phyloP scores from a whole-genome alignment of 805 yeast species.

The Cyberlindnera saturnus region DNA sequence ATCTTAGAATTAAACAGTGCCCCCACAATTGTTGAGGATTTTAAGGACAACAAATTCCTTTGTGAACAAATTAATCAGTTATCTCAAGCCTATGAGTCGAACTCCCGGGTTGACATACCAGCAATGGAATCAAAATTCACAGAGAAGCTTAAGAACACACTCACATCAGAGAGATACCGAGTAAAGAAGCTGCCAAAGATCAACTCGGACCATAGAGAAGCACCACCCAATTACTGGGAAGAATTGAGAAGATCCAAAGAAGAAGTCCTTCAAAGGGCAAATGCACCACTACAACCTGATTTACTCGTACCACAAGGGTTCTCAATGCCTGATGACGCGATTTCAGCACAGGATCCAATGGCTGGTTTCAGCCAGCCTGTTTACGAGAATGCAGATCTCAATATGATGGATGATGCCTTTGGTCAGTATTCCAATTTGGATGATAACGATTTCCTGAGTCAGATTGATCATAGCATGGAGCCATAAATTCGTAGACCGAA shows the following conservation, averaged over 20 bases:
- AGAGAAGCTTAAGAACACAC: constrained; percentile 2
- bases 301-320: not conserved
- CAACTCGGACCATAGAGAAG: constrained; percentile 13
- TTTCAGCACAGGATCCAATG: not conserved
- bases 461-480: constrained; percentile 30
- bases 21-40: constrained; percentile 1
- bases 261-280: constrained; percentile 3
- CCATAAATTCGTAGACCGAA: constrained; percentile 4
- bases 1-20: constrained; percentile 10
- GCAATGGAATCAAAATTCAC: constrained; percentile 5
- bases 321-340: not conserved
- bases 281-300: constrained; percentile 1
- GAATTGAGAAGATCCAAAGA: constrained; percentile 13
- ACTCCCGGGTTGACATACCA: constrained; percentile 1
- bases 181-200: constrained; percentile 11
- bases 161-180: constrained; percentile 2
- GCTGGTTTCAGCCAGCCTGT: constrained; percentile 1
- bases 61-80: constrained; percentile 6
- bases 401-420: constrained; percentile 29
- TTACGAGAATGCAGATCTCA: constrained; percentile 15
- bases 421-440: constrained; percentile 24
- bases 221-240: constrained; percentile 23
- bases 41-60: constrained; percentile 2
- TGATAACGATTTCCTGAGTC: constrained; percentile 31
- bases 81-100: constrained; percentile 7